These are phyloP conservation scores for Pholiota molesta DNA, from an alignment of 768 basidiomycete genomes.

Conservation along the genomic window DNA sequence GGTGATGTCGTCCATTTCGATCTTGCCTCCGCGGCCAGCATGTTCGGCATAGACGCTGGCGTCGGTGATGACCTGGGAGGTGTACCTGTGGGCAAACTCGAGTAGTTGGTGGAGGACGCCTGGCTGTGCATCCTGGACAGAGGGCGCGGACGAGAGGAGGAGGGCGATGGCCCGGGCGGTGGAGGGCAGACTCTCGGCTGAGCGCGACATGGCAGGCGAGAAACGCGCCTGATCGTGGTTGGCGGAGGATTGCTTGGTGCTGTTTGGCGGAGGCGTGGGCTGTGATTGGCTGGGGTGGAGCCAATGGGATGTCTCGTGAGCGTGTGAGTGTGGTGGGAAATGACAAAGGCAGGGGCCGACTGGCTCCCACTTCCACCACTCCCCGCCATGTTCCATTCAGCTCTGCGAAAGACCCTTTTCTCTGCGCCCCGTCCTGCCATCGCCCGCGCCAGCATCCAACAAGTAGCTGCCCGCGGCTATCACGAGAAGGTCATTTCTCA, in stretches of 20 bases:
- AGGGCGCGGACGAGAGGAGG: constrained; percentile 79
- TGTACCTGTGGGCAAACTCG: constrained; percentile 86
- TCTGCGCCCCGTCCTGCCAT: constrained; percentile 46
- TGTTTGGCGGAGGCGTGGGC: constrained; percentile 2
- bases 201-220: constrained; percentile 40
- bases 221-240: neutral
- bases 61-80: constrained; percentile 81
- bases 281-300: constrained; percentile 19
- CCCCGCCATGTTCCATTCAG: constrained; percentile 73
- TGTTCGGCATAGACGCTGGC: constrained; percentile 89
- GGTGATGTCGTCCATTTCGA: constrained; percentile 82
- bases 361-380: constrained; percentile 19
- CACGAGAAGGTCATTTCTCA: constrained; percentile 98
- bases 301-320: constrained; percentile 17
- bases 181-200: constrained; percentile 75
- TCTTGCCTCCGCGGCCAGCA: constrained; percentile 74
- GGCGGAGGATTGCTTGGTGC: constrained; percentile 1
- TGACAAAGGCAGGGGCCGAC: constrained; percentile 11
- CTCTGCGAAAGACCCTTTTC: constrained; percentile 53
- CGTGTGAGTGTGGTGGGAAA: constrained; percentile 15
- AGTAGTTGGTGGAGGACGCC: constrained; percentile 86
- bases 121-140: constrained; percentile 85
- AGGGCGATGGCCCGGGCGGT: constrained; percentile 85
- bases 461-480: constrained; percentile 71
- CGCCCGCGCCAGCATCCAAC: constrained; percentile 43